These are phyloP conservation scores for Warburgia ugandensis DNA, from an alignment of 164 flowering plant genomes.

Conservation along the genomic window DNA sequence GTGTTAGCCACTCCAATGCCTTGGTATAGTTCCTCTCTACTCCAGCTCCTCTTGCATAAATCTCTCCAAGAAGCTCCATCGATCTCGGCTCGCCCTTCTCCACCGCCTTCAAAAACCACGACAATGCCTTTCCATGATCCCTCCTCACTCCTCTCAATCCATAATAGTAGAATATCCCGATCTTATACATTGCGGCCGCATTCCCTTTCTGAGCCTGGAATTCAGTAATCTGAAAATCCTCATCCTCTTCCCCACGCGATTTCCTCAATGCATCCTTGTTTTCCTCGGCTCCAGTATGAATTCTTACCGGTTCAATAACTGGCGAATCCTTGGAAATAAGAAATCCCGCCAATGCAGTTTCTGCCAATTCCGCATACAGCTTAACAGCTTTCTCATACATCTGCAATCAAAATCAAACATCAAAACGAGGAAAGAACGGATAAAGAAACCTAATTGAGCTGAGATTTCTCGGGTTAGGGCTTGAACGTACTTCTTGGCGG, in stretches of 20 bases:
- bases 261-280: slow-evolving; percentile 83
- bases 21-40: slow-evolving; percentile 85
- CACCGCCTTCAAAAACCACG: slow-evolving; percentile 84
- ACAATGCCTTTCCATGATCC: slow-evolving; percentile 69
- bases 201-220: slow-evolving; percentile 93
- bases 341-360: slow-evolving; percentile 78
- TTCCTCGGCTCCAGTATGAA: slow-evolving; percentile 91
- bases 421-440: not conserved
- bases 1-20: slow-evolving; percentile 80
- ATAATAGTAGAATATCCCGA: slow-evolving; percentile 84
- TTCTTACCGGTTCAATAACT: slow-evolving; percentile 72
- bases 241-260: slow-evolving; percentile 94
- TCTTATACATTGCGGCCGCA: slow-evolving; percentile 80
- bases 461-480: slow-evolving; percentile 4
- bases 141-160: slow-evolving; percentile 92
- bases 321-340: slow-evolving; percentile 82
- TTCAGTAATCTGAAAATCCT: slow-evolving; percentile 90
- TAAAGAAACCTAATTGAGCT: not conserved
- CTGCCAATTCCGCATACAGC: slow-evolving; percentile 86
- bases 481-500: slow-evolving; percentile 58
- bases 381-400: slow-evolving; percentile 80
- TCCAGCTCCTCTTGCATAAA: slow-evolving; percentile 94
- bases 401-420: slow-evolving; percentile 32
- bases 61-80: slow-evolving; percentile 97
- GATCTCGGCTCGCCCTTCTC: slow-evolving; percentile 90